Base-by-base conservation (phyloP, 2,329 filamentous ascomycete species). In the Cephalotrichum gorgonifer region DNA sequence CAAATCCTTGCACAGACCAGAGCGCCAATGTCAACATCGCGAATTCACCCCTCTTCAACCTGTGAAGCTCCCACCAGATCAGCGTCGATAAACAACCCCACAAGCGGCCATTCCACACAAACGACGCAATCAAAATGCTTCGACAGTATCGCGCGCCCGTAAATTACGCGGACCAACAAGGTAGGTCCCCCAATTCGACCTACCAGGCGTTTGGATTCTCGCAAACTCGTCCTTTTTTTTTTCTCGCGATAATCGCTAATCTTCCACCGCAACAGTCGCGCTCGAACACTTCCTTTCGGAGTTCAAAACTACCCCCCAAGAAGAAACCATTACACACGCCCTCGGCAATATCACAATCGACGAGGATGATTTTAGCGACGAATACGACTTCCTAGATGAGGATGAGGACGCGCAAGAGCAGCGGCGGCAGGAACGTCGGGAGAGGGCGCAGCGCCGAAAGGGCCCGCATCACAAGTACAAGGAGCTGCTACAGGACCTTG, bases 361-460 rank as follows among this genome's bases (percentile, higher is more conserved):
- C 64, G 90, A 88, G 61, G 85, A 94, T 67, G 86, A 85, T 57
- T 76, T 87, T 39, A 89, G 85, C 66, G 90, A 95, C 60, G 88
- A 95, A 59, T 88, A 95, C 64, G 89, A 96, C 60, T 87, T 94
- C 62, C 88, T 95, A 81, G 88, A 95, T 62, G 85, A 90, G 58
- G 78, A 81, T 53, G 83, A 87, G 54, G 79, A 80, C 48, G 72
- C 73, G 17, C 70, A 72, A 35, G 70, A 72, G 52, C 70, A 64
- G 53, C 74, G 72, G 22, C 73, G 67, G 47, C 69, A 70, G 55
- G 68, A 76, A 44, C 73, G 68, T 62, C 71, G 70, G 55, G 70
- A 62, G 54, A 69, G 68, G 57, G 69, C 66, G 57, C 71, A 70
- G 56, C 70, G 62, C 54, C 68, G 68, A 57, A 69, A 66, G 58